Conservation (phyloP, 23 red algal genomes). For the Gracilariopsis chorda region DNA sequence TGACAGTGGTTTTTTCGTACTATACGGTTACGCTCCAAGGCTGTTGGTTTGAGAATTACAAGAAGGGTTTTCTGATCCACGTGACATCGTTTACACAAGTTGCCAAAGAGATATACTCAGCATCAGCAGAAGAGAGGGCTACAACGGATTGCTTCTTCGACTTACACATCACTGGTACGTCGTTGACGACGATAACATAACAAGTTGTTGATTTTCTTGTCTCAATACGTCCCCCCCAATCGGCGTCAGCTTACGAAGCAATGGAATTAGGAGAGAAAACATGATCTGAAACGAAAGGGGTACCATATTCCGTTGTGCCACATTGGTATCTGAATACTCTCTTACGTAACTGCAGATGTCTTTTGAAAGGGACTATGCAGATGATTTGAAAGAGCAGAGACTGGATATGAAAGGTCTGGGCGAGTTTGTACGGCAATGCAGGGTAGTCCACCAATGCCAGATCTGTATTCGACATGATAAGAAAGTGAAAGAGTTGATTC, state of each 20-base stretch:
- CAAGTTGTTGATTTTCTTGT: conserved; percentile 42
- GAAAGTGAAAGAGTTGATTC: background rate
- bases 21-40: background rate
- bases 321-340: background rate
- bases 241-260: conserved; percentile 2
- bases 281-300: background rate
- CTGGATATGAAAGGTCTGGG: background rate
- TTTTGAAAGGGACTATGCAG: background rate
- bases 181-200: conserved; percentile 31
- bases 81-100: conserved; percentile 18
- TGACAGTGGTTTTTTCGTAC: background rate
- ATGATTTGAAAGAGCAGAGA: conserved; percentile 1
- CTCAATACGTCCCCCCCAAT: conserved; percentile 19
- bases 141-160: background rate
- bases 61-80: conserved; percentile 7
- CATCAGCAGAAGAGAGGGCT: conserved; percentile 18
- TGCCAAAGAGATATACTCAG: conserved; percentile 7
- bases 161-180: conserved; percentile 12
- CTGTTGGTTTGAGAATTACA: background rate
- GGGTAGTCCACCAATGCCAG: background rate
- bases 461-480: background rate
- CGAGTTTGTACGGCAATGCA: background rate
- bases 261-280: background rate
- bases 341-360: background rate
- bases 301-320: background rate